phyloP scores from a whole-genome alignment of 2,329 filamentous ascomycete genomes.

The Dothistroma septosporum region DNA sequence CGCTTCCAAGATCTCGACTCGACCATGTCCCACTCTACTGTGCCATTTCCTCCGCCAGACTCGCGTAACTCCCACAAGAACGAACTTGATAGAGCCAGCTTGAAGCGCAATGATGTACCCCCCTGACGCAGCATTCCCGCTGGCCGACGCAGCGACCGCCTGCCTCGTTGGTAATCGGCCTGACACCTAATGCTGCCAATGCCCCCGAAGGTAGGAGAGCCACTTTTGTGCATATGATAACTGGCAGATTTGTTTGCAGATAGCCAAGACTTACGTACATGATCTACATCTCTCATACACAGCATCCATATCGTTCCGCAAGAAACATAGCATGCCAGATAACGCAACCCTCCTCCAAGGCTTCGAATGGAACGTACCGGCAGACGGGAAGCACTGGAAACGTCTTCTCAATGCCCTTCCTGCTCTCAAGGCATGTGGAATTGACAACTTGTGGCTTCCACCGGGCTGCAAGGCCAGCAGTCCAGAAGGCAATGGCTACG shows the following conservation, averaged over 20 bases:
- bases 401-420: slow-evolving; percentile 53
- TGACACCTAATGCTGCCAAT: neutral
- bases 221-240: neutral
- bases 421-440: slow-evolving; percentile 55
- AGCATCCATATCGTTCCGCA: neutral
- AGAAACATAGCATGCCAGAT: slow-evolving; percentile 17
- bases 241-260: neutral
- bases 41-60: too few relatives aligned
- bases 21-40: too few relatives aligned
- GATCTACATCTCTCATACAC: neutral
- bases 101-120: neutral
- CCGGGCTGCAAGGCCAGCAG: slow-evolving; percentile 64
- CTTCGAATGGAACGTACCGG: slow-evolving; percentile 67
- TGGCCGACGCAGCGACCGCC: too few relatives aligned
- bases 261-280: neutral
- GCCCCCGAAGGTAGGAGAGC: neutral
- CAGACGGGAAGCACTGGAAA: slow-evolving; percentile 59
- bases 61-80: too few relatives aligned
- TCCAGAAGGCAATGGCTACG: slow-evolving; percentile 55
- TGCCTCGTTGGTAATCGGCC: too few relatives aligned
- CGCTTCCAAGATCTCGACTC: too few relatives aligned
- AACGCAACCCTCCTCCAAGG: slow-evolving; percentile 58
- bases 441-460: slow-evolving; percentile 63
- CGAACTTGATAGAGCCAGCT: too few relatives aligned
- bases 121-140: neutral